Conservation (phyloP, 306 rosid genomes). For the Pyrus betulifolia region DNA sequence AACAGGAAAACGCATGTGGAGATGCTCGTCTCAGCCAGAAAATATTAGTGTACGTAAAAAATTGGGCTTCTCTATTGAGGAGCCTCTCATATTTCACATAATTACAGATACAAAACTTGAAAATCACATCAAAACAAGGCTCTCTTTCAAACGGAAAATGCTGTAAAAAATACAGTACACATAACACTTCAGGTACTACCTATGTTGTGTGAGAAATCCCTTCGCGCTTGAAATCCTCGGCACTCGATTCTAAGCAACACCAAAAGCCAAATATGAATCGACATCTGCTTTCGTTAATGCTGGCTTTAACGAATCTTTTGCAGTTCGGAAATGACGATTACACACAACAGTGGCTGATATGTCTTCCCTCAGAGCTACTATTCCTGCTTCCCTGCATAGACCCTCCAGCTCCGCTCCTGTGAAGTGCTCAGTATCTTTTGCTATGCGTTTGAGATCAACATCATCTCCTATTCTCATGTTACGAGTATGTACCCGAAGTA, state of each 20-base stretch:
- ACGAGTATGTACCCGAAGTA: slow-evolving; percentile 68
- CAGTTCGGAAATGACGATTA: slow-evolving; percentile 60
- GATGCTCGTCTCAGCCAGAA: no score
- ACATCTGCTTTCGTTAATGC: slow-evolving; percentile 48
- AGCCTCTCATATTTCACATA: background rate
- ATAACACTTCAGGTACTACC: slow-evolving; percentile 25
- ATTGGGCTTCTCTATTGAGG: background rate
- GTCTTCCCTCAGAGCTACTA: slow-evolving; percentile 76
- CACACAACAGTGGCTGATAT: slow-evolving; percentile 49
- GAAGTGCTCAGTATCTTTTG: slow-evolving; percentile 70
- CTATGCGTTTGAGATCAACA: slow-evolving; percentile 59
- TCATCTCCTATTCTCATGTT: slow-evolving; percentile 47
- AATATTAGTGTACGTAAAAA: no score
- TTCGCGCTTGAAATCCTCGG: background rate
- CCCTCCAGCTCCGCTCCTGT: slow-evolving; percentile 92
- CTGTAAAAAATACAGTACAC: background rate
- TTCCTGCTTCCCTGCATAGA: slow-evolving; percentile 79
- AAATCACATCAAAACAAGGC: no score
- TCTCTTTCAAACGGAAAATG: background rate
- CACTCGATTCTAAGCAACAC: slow-evolving; percentile 16
- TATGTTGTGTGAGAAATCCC: slow-evolving; percentile 9
- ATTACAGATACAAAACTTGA: no score
- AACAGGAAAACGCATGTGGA: no score
- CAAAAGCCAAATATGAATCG: slow-evolving; percentile 31
- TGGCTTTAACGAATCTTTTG: slow-evolving; percentile 55